phyloP scores from a whole-genome alignment of 108 stramenopile genomes.

The Chaetoceros tenuissimus region DNA sequence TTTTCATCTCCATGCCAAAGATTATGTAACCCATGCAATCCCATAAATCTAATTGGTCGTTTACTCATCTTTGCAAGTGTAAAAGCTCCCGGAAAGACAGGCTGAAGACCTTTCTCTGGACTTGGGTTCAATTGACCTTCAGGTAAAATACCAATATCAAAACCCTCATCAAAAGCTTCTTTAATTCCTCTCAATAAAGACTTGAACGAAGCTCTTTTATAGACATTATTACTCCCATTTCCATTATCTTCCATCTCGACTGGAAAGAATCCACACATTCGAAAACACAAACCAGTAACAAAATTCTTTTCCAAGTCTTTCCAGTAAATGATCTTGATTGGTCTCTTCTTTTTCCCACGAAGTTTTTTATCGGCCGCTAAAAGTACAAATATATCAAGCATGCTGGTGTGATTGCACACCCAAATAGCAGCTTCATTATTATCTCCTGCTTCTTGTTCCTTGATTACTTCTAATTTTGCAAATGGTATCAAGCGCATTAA shows the following conservation, averaged over 20 bases:
- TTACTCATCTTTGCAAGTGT: conserved; percentile 55
- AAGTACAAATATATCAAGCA: conserved; percentile 76
- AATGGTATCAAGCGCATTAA: conserved; percentile 75
- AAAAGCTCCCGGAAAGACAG: conserved; percentile 62
- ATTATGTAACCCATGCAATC: conserved; percentile 54
- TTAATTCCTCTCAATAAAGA: conserved; percentile 46
- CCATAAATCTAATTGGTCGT: conserved; percentile 73
- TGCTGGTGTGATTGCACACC: conserved; percentile 79
- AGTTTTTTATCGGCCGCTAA: conserved; percentile 49
- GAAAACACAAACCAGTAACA: conserved; percentile 59
- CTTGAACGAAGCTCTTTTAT: conserved; percentile 60
- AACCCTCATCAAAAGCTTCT: conserved; percentile 64
- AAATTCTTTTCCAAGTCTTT: conserved; percentile 77
- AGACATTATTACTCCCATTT: conserved; percentile 65
- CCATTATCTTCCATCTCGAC: conserved; percentile 77
- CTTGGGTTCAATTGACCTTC: conserved; percentile 82
- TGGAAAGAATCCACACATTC: conserved; percentile 72
- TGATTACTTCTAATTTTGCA: conserved; percentile 33
- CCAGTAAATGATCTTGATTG: conserved; percentile 81
- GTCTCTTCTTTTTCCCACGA: conserved; percentile 54
- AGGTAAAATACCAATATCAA: conserved; percentile 74
- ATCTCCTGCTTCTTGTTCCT: conserved; percentile 16
- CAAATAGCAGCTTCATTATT: conserved; percentile 63
- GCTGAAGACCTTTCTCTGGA: conserved; percentile 58
- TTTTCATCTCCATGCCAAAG: conserved; percentile 68